Evolutionary conservation across 352 stramenopile species (phyloP).

Genomic region (Aphanomyces cochlioides): DNA sequence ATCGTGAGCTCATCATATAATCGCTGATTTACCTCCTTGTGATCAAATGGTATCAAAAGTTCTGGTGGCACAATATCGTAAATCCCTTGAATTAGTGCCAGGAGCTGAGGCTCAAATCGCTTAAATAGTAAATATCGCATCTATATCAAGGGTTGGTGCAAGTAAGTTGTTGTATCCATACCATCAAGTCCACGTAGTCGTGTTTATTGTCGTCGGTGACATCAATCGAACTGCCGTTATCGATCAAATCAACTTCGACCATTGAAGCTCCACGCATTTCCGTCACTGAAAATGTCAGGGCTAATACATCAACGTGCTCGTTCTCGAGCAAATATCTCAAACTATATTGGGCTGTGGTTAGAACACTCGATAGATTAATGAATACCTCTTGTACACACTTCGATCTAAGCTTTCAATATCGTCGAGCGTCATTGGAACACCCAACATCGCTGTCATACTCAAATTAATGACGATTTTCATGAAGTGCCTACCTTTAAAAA

Average conservation of each 20-base stretch:
- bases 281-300: slow-evolving; percentile 61
- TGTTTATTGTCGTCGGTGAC: slow-evolving; percentile 95
- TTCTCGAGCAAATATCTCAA: slow-evolving; percentile 65
- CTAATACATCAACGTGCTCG: slow-evolving; percentile 49
- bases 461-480: not conserved
- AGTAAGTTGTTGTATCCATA: slow-evolving; percentile 40
- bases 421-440: slow-evolving; percentile 89
- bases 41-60: slow-evolving; percentile 94
- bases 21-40: slow-evolving; percentile 94
- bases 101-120: slow-evolving; percentile 85
- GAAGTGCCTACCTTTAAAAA: slow-evolving; percentile 3
- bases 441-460: slow-evolving; percentile 39
- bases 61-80: slow-evolving; percentile 94
- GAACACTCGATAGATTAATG: slow-evolving; percentile 20
- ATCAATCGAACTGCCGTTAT: slow-evolving; percentile 53
- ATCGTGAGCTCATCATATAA: not conserved
- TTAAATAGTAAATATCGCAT: slow-evolving; percentile 93
- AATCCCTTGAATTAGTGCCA: slow-evolving; percentile 92
- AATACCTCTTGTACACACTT: slow-evolving; percentile 42
- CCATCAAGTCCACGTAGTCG: slow-evolving; percentile 88
- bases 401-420: slow-evolving; percentile 89
- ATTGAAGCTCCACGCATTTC: slow-evolving; percentile 50
- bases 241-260: slow-evolving; percentile 56
- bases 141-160: slow-evolving; percentile 41
- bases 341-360: slow-evolving; percentile 29